Evolutionary conservation across 768 basidiomycete species (phyloP), one percentile per base, ranked within the genome.

Genomic region (Russula ochroleuca): DNA sequence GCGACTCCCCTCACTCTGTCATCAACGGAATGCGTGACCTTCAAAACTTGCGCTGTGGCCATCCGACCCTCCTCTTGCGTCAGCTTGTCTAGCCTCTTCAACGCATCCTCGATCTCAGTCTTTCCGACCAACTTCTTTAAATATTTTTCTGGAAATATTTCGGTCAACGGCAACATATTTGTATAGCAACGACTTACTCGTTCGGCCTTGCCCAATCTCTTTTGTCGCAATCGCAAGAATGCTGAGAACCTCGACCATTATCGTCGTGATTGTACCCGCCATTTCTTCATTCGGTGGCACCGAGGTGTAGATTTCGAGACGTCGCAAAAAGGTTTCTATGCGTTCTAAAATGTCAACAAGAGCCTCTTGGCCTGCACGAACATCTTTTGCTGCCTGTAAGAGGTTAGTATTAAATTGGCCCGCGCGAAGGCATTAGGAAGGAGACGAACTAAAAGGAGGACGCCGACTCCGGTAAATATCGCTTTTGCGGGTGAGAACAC

Each of bases 201-300:
- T 28, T 5, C 11, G 14, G 2, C 53, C 15, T 14, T 47, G 31
- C 3, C 31, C 25, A 0, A 55, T 38, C 11, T 55, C 41, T 13
- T 55, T 61, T 5, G 53, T 61, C 6, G 47, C 35, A 8, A 41
- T 55, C 33, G n/a, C 43, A 23, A 55, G 53, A 23, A 55, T 28
- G 3, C 15, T n/a, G 4, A 61, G 43, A 0, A 61, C 43, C 17
- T 61, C 60, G 0, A 48, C 45, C 45, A 54, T 54, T 6, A 48
- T 41, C 17, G 25, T 17, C 1, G 37, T 38, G 7, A 48, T 47
- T 25, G 3, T 28, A 2, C 55, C 52, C 43, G 5, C 25, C 45
- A 61, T 45, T 14, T 23, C 37, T 4, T 6, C 3, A 7, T 23
- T 55, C 8, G 15, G n/a, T 25, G 43, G 5, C 11, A 48, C 52